Evolutionary conservation across 2,329 filamentous ascomycete species (phyloP), one percentile per base, ranked within the genome.

Genomic region (Verticillium isaacii): DNA sequence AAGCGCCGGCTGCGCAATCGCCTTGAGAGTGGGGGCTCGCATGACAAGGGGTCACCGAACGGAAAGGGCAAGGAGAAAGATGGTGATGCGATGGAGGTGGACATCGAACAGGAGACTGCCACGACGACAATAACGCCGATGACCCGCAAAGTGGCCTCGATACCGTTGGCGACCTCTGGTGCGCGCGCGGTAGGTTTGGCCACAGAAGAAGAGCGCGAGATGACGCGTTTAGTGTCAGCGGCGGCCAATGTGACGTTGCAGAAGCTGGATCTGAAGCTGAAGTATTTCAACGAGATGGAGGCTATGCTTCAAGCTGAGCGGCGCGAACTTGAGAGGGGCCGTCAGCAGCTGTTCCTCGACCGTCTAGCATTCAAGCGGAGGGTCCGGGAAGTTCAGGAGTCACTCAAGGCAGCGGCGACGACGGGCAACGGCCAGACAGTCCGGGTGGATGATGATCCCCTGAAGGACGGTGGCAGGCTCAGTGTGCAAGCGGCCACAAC

Each of bases 201-300:
- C 32, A 97, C 94, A 3, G 93, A 98, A 69, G 94, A 98, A 75
- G 95, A 99, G 76, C 91, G 96, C 62, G 93, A 97, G 76, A 95
- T 98, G 86, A 96, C 93, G 23, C 90, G 93, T 17, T 86, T 98
- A 56, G 92, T 99, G 11, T 94, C 93, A 2, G 90, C 93, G 6
- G 92, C 93, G 0, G 92, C 97, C 59, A 99, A 99, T 72, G 84
- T 96, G 14, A 94, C 92, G n/a, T 82, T 98, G 37, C 90, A 97
- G 72, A 99, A 99, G 78, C 88, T 98, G 65, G 93, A 98, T 77
- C 81, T 98, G 69, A 99, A 99, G 78, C 84, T 99, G 63, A 89
- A 92, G 71, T 96, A 98, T 74, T 99, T 99, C 77, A 90, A 91
- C 69, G 95, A 99, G 75, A 93, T 99, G 85, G 95, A 99, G 77